Conservation (phyloP, 202 grass and related monocot genomes). For the Digitaria exilis region DNA sequence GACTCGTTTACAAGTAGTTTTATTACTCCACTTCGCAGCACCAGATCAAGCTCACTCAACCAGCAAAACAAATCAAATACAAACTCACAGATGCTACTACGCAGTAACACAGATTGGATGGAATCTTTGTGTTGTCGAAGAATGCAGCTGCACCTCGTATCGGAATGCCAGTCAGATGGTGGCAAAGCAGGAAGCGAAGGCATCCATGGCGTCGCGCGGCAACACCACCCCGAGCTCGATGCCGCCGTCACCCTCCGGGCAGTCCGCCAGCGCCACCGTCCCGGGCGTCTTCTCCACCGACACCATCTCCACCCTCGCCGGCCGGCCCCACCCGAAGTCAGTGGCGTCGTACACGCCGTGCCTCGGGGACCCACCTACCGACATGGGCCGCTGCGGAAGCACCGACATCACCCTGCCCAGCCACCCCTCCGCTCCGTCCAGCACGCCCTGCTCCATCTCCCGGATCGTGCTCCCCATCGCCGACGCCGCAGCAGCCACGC, state of each 20-base stretch:
- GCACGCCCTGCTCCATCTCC: conserved; percentile 40
- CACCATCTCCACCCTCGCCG: conserved; percentile 60
- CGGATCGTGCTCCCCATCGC: conserved; percentile 48
- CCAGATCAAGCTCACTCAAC: neutral
- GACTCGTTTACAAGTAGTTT: neutral
- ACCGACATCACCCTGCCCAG: conserved; percentile 39
- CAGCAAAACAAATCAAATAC: neutral
- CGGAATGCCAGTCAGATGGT: neutral
- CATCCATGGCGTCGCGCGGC: conserved; percentile 43
- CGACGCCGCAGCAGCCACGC: conserved; percentile 32
- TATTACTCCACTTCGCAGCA: neutral
- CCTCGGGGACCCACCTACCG: conserved; percentile 52
- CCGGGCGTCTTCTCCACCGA: conserved; percentile 56
- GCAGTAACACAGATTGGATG: no score
- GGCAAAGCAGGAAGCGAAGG: conserved; percentile 42
- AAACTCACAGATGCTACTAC: neutral
- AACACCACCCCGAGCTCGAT: conserved; percentile 64
- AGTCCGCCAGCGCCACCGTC: conserved; percentile 55
- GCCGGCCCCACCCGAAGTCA: conserved; percentile 73
- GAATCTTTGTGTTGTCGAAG: neutral
- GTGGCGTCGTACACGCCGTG: conserved; percentile 48
- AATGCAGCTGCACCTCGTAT: neutral
- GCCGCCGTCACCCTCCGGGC: conserved; percentile 43
- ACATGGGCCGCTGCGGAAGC: conserved; percentile 42
- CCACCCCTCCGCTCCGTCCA: conserved; percentile 51